Base-by-base conservation (phyloP, 169 alveolate species). In the Plasmodium vinckei region DNA sequence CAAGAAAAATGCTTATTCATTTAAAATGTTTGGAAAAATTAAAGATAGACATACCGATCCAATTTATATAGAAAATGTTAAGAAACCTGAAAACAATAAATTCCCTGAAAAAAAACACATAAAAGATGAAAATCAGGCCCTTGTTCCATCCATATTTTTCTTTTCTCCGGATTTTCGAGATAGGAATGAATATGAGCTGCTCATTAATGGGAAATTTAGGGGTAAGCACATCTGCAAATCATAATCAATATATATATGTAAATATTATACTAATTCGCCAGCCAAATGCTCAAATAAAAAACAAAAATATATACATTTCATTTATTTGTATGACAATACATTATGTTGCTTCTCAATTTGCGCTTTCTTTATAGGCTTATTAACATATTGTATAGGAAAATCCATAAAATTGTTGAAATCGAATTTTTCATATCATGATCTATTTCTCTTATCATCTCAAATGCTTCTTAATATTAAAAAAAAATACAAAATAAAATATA, bases 381-480 rank as follows among this genome's bases (percentile, higher is more conserved):
- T 82, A 25, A 82, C 90, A 27, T 82, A 82, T 60, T 82, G 90
- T 53, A 39, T 82, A 46, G 84, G 79, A 17, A 82, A 82, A 60
- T 69, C 84, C 15, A 56, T 82, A 25, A 47, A 13, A 23, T 15
- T 67, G 23, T 57, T 82, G 19, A 82, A 82, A 44, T 67, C 44
- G n/a, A 64, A 65, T 25, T 82, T 82, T 69, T 67, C 90, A 47
- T 82, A 82, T 60, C 90, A 82, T 27, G 90, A 82, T 42, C 44
- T 82, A 19, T 82, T 82, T 71, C 59, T 82, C 56, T 60, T 56
- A 2, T 79, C 90, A n/a, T 82, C 90, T 17, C 53, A 65, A 67
- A 19, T 82, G 59, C 44, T 82, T 21, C 44, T 67, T 27, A 21
- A 65, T 71, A 82, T 82, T 42, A 82, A 82, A 60, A 33, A 67